Evolutionary conservation across 2,329 filamentous ascomycete species (phyloP).

Genomic region (Fusarium mexicanum): DNA sequence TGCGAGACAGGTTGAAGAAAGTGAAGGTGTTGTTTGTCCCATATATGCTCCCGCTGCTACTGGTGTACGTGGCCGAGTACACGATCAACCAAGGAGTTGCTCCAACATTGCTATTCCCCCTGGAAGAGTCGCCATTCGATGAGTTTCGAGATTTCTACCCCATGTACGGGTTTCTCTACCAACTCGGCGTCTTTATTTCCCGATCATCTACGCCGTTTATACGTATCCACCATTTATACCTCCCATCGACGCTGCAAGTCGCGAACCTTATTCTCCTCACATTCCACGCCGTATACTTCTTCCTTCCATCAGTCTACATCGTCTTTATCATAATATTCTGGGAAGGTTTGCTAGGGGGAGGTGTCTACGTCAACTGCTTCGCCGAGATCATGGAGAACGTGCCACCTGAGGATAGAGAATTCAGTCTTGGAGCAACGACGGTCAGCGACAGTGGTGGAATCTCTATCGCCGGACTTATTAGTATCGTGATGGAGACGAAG

Average conservation of each 20-base stretch:
- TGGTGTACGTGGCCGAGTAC: constrained; percentile 97
- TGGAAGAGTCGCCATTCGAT: constrained; percentile 78
- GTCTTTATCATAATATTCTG: constrained; percentile 88
- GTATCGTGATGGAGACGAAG: constrained; percentile 83
- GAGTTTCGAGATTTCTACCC: constrained; percentile 92
- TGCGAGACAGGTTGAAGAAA: constrained; percentile 69
- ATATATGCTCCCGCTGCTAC: constrained; percentile 87
- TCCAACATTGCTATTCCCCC: constrained; percentile 88
- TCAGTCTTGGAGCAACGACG: constrained; percentile 87
- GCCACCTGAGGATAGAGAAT: constrained; percentile 81
- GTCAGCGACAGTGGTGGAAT: constrained; percentile 94
- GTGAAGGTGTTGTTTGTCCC: constrained; percentile 76
- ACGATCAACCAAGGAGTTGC: constrained; percentile 96
- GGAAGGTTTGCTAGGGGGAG: constrained; percentile 90
- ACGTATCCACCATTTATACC: constrained; percentile 81
- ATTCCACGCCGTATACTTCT: constrained; percentile 79
- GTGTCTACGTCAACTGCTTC: constrained; percentile 97
- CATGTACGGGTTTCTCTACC: constrained; percentile 93
- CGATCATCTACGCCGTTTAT: constrained; percentile 90
- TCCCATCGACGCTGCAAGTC: constrained; percentile 84
- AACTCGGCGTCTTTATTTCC: constrained; percentile 93
- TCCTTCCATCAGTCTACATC: constrained; percentile 87
- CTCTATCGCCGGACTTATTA: constrained; percentile 84
- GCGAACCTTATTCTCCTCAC: constrained; percentile 79
- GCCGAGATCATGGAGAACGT: constrained; percentile 91